Base-by-base conservation (phyloP, 108 stramenopile genomes). In the Nannochloropsis granulata region DNA sequence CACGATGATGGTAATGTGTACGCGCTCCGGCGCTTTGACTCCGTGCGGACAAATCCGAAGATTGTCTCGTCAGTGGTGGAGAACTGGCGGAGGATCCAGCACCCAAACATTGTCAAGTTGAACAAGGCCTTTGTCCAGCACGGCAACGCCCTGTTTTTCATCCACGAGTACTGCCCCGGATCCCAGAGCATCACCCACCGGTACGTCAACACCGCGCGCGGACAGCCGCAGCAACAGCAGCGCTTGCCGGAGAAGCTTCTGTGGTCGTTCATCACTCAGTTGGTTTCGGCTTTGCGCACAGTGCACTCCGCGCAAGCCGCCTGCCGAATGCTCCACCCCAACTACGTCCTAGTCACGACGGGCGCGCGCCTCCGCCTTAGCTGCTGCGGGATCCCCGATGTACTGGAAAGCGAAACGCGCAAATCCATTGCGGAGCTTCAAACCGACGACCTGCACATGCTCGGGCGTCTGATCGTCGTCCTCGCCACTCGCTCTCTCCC, bases 401-500 rank as follows among this genome's bases (percentile, higher is more conserved):
- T 93, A 7, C 86, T 97, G 78, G 96, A 97, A 91, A 96, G 92
- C 83, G 96, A 97, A 88, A 93, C 92, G 46, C 84, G 91, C 13
- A 83, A 95, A 84, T 89, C 88, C 46, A 56, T 87, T 12, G 87
- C 84, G 43, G 95, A 94, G 24, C 90, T 97, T 85, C 95, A 95
- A 86, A 83, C 79, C 81, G 92, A 94, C 81, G 96, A 97, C 85
- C 92, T 97, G 91, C 83, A 90, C 13, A 86, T 91, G 23, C 87
- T 97, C 79, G 96, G 96, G n/a, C 88, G 91, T 8, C 85, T 95
- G 43, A 90, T 95, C 44, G 90, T 97, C 25, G 93, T 93, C 78
- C 86, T 97, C 83, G 92, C 93, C 21, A 93, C 92, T 34, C 93
- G 96, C 16, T 90, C 92, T 23, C 91, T 93, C 85, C 91, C 94